Percentiles rank a stretch among this genome's conserved stretches.
Conservation (phyloP, 2,329 filamentous ascomycete species). For the Bretziella fagacearum region DNA sequence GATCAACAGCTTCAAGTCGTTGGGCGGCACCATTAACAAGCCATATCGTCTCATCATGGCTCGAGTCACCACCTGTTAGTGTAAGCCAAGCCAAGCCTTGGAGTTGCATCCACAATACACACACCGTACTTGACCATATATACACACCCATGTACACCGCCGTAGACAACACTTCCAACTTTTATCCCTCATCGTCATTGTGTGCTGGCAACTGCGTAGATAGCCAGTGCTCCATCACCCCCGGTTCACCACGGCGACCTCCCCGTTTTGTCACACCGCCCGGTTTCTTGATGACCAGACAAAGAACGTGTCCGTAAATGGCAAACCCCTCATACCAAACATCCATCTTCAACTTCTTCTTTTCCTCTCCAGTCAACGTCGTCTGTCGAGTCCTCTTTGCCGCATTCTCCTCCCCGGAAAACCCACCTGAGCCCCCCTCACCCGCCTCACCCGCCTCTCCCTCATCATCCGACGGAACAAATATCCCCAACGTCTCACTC, state of each 20-base stretch:
- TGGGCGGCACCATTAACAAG: too few species aligned
- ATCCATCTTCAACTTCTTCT: constrained; percentile 78
- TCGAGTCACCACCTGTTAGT: too few species aligned
- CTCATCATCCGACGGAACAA: constrained; percentile 7
- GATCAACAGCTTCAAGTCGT: too few species aligned
- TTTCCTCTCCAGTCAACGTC: constrained; percentile 40
- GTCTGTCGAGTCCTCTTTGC: constrained; percentile 29
- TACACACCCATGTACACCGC: too few species aligned
- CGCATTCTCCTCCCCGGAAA: constrained; percentile 15
- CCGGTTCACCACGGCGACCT: constrained; percentile 35
- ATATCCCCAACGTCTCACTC: background rate
- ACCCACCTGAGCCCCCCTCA: background rate
- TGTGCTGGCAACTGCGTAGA: constrained; percentile 49
- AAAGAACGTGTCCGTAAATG: constrained; percentile 86
- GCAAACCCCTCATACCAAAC: constrained; percentile 90
- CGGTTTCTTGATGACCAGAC: constrained; percentile 64
- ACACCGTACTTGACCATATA: too few species aligned
- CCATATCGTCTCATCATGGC: too few species aligned
- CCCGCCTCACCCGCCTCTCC: background rate
- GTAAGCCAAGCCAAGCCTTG: too few species aligned
- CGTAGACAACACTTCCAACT: too few species aligned
- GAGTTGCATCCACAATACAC: too few species aligned
- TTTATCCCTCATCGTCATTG: constrained; percentile 5
- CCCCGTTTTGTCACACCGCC: constrained; percentile 19
- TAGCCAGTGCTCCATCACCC: constrained; percentile 76